These are phyloP conservation scores for Auxenochlorella protothecoides DNA, from an alignment of 139 green algal genomes.

Conservation along the genomic window DNA sequence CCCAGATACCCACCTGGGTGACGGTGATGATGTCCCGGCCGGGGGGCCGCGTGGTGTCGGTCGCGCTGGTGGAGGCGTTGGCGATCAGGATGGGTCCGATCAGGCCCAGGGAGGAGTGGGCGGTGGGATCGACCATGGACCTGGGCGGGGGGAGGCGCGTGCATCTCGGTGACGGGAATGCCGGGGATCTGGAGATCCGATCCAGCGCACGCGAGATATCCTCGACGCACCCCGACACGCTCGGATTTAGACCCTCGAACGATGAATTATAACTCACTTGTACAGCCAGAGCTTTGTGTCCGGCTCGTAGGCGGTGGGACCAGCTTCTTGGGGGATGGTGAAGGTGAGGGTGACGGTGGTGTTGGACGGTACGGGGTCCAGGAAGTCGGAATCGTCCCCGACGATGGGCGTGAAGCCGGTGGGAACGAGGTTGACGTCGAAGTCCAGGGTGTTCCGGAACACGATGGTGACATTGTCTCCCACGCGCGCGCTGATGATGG, in stretches of 20 bases:
- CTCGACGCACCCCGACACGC: too few relatives aligned
- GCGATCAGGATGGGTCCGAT: slow-evolving; percentile 45
- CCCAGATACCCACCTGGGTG: slow-evolving; percentile 13
- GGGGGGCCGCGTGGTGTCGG: background rate
- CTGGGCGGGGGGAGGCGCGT: background rate
- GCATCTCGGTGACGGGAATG: too few relatives aligned
- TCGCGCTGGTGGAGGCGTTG: slow-evolving; percentile 4
- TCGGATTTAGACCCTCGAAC: too few relatives aligned
- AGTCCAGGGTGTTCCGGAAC: slow-evolving; percentile 26
- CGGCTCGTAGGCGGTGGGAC: slow-evolving; percentile 3
- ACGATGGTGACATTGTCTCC: slow-evolving; percentile 25
- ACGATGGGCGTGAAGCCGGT: slow-evolving; percentile 3
- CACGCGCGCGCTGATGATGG: slow-evolving; percentile 8
- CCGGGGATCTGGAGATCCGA: too few relatives aligned
- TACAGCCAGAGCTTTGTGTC: slow-evolving; percentile 26
- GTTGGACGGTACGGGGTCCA: background rate
- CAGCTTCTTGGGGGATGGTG: slow-evolving; percentile 6
- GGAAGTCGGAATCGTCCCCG: background rate
- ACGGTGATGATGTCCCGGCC: slow-evolving; percentile 26
- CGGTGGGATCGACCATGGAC: slow-evolving; percentile 21
- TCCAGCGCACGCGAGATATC: too few relatives aligned
- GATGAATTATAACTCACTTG: background rate
- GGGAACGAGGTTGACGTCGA: slow-evolving; percentile 17
- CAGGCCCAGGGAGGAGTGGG: slow-evolving; percentile 43
- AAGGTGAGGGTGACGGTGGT: slow-evolving; percentile 12